Base-by-base conservation (phyloP, 2,329 filamentous ascomycete genomes). In the Nemania sp. region DNA sequence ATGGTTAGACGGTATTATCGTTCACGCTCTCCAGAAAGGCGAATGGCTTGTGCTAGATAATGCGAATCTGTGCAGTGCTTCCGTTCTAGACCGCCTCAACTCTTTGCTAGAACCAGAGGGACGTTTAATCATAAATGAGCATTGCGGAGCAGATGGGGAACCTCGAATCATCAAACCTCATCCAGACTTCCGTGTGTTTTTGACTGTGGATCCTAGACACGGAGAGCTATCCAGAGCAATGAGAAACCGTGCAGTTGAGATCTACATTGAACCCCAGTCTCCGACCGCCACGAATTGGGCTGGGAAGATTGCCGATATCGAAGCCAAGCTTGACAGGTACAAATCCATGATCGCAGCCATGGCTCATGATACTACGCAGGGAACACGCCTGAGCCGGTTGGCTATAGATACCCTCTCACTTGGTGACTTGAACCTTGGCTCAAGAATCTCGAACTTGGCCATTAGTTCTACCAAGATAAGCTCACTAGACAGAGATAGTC, bases 41-140 rank as follows among this genome's bases (percentile, higher is more conserved):
- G 83, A 91, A 56, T 99, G 94, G 94, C 79, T 99, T 15, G 86
- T 99, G 9, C 83, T 99, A 19, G 94, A 99, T 72, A 97, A 99
- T 71, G 94, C 95, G 56, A 99, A 99, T 66, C 81, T 99, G 52
- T 99, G 95, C 75, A 97, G 89, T 66, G 88, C 93, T 20, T 96
- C 93, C 6, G 94, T 99, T 1, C 80, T 99, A 8, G 94, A 99
- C 72, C 83, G 95, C 57, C 77, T 99, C 46, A 99, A 99, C 70
- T 97, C 94, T 0, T 76, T 99, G 7, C 86, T 97, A 6, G 94
- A 99, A 69, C 92, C 91, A 0, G 87, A 92, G 65, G 94, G 94
- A 1, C 86, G 85, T 58, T 76, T 99, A 19, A 91, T 90, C 64
- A 88, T 99, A 69, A 97, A 97, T 65, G 94, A 99, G 70, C 92